Evolutionary conservation across 1,139 yeast genomes (phyloP), one percentile per base, ranked within the genome.

Genomic region (Hansenula lynferdii): DNA sequence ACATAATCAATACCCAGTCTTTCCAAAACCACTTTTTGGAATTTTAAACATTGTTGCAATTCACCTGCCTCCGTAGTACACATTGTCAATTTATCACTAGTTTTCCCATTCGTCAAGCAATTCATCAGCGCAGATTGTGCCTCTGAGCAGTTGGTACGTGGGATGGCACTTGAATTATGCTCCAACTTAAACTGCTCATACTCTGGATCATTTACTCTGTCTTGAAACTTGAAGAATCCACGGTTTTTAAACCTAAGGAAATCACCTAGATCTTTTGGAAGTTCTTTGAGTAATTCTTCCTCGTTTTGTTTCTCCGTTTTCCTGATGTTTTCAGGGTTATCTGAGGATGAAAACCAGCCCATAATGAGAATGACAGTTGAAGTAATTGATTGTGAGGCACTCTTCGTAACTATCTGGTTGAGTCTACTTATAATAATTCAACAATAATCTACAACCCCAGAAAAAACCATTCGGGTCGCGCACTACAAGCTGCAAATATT

Each of bases 21-120:
- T 1, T 42, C 35, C 31, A 67, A 47, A 10, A 68, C 57, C 6
- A 48, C 44, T 21, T 53, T 51, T 46, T 67, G 72, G 27, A 62
- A 44, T 14, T 51, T 58, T n/a, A 60, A 35, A 39, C 68, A 64
- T 34, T 49, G 51, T 30, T 46, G 46, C 35, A 42, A 38, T n/a
- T 41, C 43, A 25, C 36, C 31, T 3, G 44, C 39, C 34, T 47
- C 36, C 8, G 28, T 33, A 18, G 42, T 43, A 38, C 59, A 54
- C 14, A 54, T 52, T 7, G 39, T 36, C 18, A 45, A 22, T 15
- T 42, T 43, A 19, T 54, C 58, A 11, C 26, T 39, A 37, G 38
- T 47, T 3, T 44, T 34, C 3, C 58, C 59, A 18, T 43, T 40
- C 9, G 45, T 41, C 31, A 54, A 37, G 33, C 58, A 54, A 11